Evolutionary conservation across 164 flowering plant genomes (phyloP), one percentile per base, ranked within the genome.

Genomic region (Nymphaea thermarum): DNA sequence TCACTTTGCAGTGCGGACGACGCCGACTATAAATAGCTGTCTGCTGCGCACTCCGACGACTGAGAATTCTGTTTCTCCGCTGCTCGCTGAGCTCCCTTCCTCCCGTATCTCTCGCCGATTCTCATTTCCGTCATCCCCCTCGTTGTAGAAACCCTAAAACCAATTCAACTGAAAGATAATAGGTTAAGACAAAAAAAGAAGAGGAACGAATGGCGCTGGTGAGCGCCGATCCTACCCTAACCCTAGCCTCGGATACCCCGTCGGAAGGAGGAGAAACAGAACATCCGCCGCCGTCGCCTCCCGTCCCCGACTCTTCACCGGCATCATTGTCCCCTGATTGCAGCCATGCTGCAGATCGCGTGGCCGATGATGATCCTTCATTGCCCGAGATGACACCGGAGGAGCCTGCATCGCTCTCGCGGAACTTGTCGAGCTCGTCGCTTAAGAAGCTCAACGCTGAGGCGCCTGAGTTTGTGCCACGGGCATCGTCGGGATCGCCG

Each of bases 391-490:
- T 3, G 57, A 51, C 57, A 4, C 0, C 57, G 8, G 57, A 51
- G 8, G 12, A 51, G 57, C 57, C 57, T 15, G 57, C 14, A 1
- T 25, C 36, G 57, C 57, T 51, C 57, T 51, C 57, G 57, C 8
- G 8, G 57, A 51, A 51, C 57, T 51, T 10, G 57, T 51, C 57
- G 57, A 51, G 14, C 57, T 51, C 57, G 57, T 51, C 57, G 57
- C 57, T 15, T 10, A 51, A 51, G 57, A 51, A 51, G 8, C 88
- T 89, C 69, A 91, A 86, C 78, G 98, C 96, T 3, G 74, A 75
- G 68, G 93, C 96, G 7, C 90, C 98, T 0, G 96, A 87, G 79
- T 92, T 89, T 75, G 88, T 89, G 43, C 96, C 80, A 2, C 79
- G 77, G 64, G 63, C 60, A 4, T 63, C 71, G 42, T 68, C 42